These are phyloP conservation scores for Crithidia brevicula DNA, from an alignment of 208 protist species.

Conservation along the genomic window DNA sequence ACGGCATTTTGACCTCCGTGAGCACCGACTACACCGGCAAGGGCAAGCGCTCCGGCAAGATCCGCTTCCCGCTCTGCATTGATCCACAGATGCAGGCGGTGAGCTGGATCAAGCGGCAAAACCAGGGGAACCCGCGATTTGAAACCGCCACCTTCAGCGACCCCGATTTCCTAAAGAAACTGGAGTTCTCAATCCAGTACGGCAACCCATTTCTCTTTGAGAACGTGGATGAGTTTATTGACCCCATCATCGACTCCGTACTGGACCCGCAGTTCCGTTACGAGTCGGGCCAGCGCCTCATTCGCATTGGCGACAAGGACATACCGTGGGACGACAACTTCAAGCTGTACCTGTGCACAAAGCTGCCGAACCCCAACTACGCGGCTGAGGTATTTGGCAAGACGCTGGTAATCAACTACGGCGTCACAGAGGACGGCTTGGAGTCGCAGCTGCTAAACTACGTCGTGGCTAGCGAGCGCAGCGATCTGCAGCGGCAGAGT, in stretches of 20 bases:
- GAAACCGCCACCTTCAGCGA: slow-evolving; percentile 97
- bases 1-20: slow-evolving; percentile 97
- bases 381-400: slow-evolving; percentile 98
- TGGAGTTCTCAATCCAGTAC: slow-evolving; percentile 98
- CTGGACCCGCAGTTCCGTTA: slow-evolving; percentile 97
- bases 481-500: slow-evolving; percentile 96
- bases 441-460: slow-evolving; percentile 99
- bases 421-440: slow-evolving; percentile 97
- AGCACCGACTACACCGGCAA: slow-evolving; percentile 84
- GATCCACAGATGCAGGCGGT: slow-evolving; percentile 99
- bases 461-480: slow-evolving; percentile 97
- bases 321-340: slow-evolving; percentile 99
- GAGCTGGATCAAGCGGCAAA: slow-evolving; percentile 98
- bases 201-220: slow-evolving; percentile 99
- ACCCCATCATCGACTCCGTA: slow-evolving; percentile 98
- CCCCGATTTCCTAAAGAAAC: slow-evolving; percentile 96
- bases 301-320: slow-evolving; percentile 96
- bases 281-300: slow-evolving; percentile 83
- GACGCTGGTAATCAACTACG: slow-evolving; percentile 99
- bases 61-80: slow-evolving; percentile 98
- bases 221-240: slow-evolving; percentile 98
- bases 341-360: slow-evolving; percentile 98
- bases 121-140: slow-evolving; percentile 91
- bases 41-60: slow-evolving; percentile 78
- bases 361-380: slow-evolving; percentile 99